Evolutionary conservation across 2,329 filamentous ascomycete genomes (phyloP), one percentile per base, ranked within the genome.

Genomic region (Xylariaceae sp.): DNA sequence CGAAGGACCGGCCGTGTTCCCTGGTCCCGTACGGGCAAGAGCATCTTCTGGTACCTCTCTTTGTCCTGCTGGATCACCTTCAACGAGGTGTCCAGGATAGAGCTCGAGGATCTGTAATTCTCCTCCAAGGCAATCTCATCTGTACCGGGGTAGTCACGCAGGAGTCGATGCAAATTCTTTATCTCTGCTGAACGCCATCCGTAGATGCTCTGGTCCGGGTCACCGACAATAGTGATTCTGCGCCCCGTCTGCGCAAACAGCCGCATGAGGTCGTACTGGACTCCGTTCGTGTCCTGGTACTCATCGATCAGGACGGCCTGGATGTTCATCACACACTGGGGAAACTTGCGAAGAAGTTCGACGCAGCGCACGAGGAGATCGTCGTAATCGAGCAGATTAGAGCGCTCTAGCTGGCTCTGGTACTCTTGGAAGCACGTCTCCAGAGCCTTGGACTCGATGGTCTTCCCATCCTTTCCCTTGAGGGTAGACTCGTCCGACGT

Each of bases 121-220:
- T 96, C 85, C 57, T 96, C 86, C 2, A 98, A 70, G 5, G 90
- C 81, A 31, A 96, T 79, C 41, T 92, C 83, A 4, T 88, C 74
- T 0, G 88, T 92, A 17, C 83, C 75, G 0, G 81, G 81, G 55
- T 85, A 96, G 42, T 87, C 81, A 29, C 69, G 69, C 36, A 88
- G 76, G 70, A 98, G 81, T 2, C 85, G 79, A 48, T 78, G 76
- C 33, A 97, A 71, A 53, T 97, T 98, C 58, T 83, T 83, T 51
- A 90, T 87, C 60, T 98, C 90, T 8, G 92, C 90, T 6, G 88
- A 89, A 14, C 90, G 82, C 72, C 94, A 98, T 14, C 90, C 87
- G 59, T 97, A 98, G 41, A 98, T 98, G 59, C 89, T 96, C 62
- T 98, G 90, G 59, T 98, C 92, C 0, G 92, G 90, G 58, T 98